Base-by-base conservation (phyloP, 2,329 filamentous ascomycete species). In the Periglandula ipomoeae region DNA sequence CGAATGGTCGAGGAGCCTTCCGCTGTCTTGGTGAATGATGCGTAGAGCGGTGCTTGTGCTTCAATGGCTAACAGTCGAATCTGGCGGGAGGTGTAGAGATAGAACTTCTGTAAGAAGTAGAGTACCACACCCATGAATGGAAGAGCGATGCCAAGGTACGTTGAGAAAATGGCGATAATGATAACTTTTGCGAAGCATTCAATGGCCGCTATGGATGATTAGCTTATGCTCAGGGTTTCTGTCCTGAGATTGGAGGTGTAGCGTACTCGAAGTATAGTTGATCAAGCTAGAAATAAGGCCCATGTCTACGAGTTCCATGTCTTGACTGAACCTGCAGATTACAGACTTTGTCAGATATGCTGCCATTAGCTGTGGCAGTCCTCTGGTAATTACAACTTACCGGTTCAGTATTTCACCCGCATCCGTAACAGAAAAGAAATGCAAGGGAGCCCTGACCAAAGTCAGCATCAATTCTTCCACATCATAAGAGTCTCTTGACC, bases 41-140 rank as follows among this genome's bases (percentile, higher is more conserved):
- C 11, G 11, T 27, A 27, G 11, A 27, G 26, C 4, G 52, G 50
- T 3, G 37, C 44, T 32, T 53, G 79, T 3, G 72, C 70, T 58
- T 81, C 78, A 3, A 82, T 65, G 44, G 81, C 78, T 32, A 82
- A 57, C 26, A 77, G 66, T 44, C 78, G 67, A 6, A 82, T 60
- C 56, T 81, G 78, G 0, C 77, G 68, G 1, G 75, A 79, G 0
- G 77, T 81, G 3, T 73, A 67, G 5, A 82, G 66, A 53, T 81
- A 81, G 43, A 76, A 66, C 41, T 69, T 73, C 52, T 79, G 76
- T 2, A 81, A 57, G 2, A 57, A 13, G 45, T 61, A 68, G 1
- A 78, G 55, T 1, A 69, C 51, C 1, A 55, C 58, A 5, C 69
- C 51, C 2, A 78, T 56, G 6, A 74, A 56, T 49, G 20, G 52